Evolutionary conservation across 352 stramenopile species (phyloP), one percentile per base, ranked within the genome.

Genomic region (Phytopythium vexans): DNA sequence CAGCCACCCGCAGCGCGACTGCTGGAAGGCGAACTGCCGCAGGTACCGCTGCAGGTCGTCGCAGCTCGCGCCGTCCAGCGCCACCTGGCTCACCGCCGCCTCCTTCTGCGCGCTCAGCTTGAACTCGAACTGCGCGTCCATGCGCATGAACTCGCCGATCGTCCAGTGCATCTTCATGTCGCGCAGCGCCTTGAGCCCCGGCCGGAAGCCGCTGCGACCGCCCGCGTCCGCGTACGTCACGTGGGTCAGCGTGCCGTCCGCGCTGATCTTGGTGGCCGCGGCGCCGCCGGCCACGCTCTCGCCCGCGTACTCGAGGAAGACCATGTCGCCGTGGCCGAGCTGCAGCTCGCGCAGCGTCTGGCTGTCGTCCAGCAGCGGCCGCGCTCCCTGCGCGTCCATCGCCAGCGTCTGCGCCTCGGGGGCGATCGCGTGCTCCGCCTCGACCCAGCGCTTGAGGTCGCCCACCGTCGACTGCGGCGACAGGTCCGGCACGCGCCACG

Each of bases 101-200:
- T 78, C 72, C 64, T 98, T 96, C 67, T 98, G 94, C 41, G 89
- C 78, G 58, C 95, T 93, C 52, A 99, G 94, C 74, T 98, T 98
- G 78, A 98, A 99, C 54, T 97, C 92, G 66, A 98, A 99, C 62
- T 98, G 82, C 34, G 93, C 82, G 68, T 99, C 96, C 91, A 99
- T 97, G 49, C 88, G 92, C 60, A 96, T 95, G 72, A 99, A 99
- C 75, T 99, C 96, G 45, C 82, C 81, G 8, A 99, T 70, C 36
- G 96, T 99, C 97, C 97, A 99, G 60, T 97, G 77, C 95, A 98
- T 99, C 77, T 99, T 99, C 86, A 99, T 99, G 66, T 98, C 93
- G 2, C 96, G 78, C 44, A 99, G 70, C 34, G 96, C 73, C 66
- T 98, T 90, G 74, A 98, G 88, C 6, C 97, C 97, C 9, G 96